Evolutionary conservation across 2,329 filamentous ascomycete species (phyloP), one percentile per base, ranked within the genome.

Genomic region (Penicillium sp.): DNA sequence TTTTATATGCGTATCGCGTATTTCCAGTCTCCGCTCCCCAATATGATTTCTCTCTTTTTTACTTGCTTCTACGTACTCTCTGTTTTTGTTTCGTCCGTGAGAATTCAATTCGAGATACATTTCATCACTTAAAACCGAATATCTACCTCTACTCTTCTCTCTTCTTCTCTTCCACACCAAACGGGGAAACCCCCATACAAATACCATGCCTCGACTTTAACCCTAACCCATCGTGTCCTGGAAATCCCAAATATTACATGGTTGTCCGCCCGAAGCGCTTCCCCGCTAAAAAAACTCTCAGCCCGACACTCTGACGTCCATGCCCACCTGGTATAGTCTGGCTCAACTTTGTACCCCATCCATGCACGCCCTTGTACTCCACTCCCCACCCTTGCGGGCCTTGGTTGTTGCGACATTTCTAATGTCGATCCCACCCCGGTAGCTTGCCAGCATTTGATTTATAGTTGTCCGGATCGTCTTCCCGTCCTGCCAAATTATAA

Each of bases 401-500:
- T 52, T 62, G 46, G 11, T 56, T 54, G 55, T 53, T 56, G 33
- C 48, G 56, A 57, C 29, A 59, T 60, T 62, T 58, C 52, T 53
- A 44, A 53, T 57, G 63, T 63, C 56, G 63, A 64, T 65, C 62
- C 50, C 52, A 55, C 52, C 41, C 47, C 56, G 48, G 41, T 50
- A 46, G 58, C 55, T 53, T 48, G 45, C 48, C 55, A 61, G 44
- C 49, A 48, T 55, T 55, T 58, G 53, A 62, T 60, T 65, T 68
- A 67, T 66, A 66, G 63, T 65, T 63, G 63, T 62, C 65, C 63
- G 60, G 62, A 68, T 61, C 61, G 57, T 65, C 66, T 61, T 67
- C 61, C 66, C 65, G 62, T 62, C 59, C 63, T 68, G 65, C 70
- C 70, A 69, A 68, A 69, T 63, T 64, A 61, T 67, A 73, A 71